Percentiles rank a stretch among this genome's conserved stretches.
These are phyloP conservation scores for Puccinia coronata DNA, from an alignment of 1,284 basidiomycete species.

Conservation along the genomic window DNA sequence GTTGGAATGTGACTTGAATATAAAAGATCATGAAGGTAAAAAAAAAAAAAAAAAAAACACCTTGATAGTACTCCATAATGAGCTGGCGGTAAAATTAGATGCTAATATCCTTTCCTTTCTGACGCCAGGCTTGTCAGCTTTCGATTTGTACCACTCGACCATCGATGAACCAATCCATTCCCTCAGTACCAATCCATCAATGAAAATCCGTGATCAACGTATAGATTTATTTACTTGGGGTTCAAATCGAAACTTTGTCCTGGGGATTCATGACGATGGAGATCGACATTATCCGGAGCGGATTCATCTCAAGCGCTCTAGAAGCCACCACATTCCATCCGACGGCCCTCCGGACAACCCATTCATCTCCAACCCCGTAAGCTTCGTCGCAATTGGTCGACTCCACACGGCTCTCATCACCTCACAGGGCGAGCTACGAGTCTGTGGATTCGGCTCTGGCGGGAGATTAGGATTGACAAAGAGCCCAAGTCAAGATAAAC, in stretches of 20 bases:
- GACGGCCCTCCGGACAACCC: slow-evolving; percentile 49
- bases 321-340: slow-evolving; percentile 56
- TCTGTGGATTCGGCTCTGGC: slow-evolving; percentile 83
- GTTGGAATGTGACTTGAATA: slow-evolving; percentile 70
- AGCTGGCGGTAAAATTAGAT: not conserved
- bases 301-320: slow-evolving; percentile 65
- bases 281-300: slow-evolving; percentile 80
- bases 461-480: slow-evolving; percentile 65
- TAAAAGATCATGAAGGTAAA: slow-evolving; percentile 87
- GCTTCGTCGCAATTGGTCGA: slow-evolving; percentile 21
- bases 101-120: not conserved
- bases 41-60: no score
- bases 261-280: slow-evolving; percentile 78
- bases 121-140: slow-evolving; percentile 69
- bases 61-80: not conserved
- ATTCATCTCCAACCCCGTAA: slow-evolving; percentile 27
- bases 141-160: slow-evolving; percentile 91
- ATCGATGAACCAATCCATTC: slow-evolving; percentile 63
- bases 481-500: not conserved
- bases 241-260: slow-evolving; percentile 67
- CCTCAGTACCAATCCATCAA: not conserved
- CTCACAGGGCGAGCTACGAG: slow-evolving; percentile 62
- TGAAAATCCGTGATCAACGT: slow-evolving; percentile 44
- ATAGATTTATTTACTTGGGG: slow-evolving; percentile 86
- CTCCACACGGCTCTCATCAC: slow-evolving; percentile 45